These are phyloP conservation scores for Melastoma candidum DNA, from an alignment of 441 rosid species.

Conservation along the genomic window DNA sequence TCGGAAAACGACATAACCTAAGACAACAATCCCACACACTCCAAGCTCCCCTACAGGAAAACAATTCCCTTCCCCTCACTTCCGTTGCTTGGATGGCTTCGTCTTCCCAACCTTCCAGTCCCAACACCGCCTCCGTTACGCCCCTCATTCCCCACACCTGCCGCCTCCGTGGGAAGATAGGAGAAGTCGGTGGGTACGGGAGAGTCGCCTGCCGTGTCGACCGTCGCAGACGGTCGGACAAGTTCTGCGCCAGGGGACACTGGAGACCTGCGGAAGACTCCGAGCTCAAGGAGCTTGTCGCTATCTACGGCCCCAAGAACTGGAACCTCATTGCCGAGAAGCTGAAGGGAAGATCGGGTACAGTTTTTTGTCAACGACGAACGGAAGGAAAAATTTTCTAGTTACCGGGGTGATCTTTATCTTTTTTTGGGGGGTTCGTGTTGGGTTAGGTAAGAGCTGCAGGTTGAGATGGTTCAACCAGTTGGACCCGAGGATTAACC, in stretches of 20 bases:
- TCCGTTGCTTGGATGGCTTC: too few species aligned
- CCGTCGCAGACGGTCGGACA: constrained; percentile 36
- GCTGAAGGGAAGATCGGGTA: constrained; percentile 82
- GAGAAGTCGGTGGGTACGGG: constrained; percentile 7
- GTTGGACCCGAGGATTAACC: constrained; percentile 77
- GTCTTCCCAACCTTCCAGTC: too few species aligned
- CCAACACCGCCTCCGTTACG: too few species aligned
- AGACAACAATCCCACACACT: too few species aligned
- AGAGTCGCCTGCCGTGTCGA: constrained; percentile 22
- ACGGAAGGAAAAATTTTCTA: not conserved
- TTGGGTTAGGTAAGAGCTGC: constrained; percentile 61
- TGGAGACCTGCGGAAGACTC: constrained; percentile 84
- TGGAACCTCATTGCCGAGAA: constrained; percentile 89
- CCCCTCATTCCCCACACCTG: not conserved
- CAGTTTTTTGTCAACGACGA: constrained; percentile 1
- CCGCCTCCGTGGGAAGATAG: constrained; percentile 25
- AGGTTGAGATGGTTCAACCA: constrained; percentile 86
- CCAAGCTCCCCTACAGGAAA: too few species aligned
- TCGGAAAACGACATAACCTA: too few species aligned
- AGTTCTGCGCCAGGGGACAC: constrained; percentile 67
- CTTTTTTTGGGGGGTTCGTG: not conserved
- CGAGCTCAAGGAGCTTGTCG: constrained; percentile 70
- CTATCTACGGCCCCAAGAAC: constrained; percentile 77
- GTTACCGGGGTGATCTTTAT: not conserved
- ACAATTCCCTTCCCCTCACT: too few species aligned